A percentile compares a stretch with the other conserved stretches of the same genome.
Conservation (phyloP, 2,329 filamentous ascomycete genomes). For the Apiospora pterosperma region DNA sequence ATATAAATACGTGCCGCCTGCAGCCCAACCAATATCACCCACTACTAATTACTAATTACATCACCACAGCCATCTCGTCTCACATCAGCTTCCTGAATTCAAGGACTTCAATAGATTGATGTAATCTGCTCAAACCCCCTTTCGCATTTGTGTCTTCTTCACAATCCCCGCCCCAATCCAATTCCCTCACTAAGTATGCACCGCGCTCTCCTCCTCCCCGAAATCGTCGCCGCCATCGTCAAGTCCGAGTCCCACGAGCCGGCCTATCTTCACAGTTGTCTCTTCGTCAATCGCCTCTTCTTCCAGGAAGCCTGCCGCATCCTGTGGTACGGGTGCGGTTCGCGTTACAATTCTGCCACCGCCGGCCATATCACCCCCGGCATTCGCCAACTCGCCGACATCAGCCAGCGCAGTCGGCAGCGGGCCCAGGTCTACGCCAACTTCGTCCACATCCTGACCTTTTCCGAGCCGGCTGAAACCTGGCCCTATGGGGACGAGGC, state of each 20-base stretch:
- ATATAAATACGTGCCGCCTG: not conserved
- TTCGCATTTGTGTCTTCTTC: too few species aligned
- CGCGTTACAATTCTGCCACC: not conserved
- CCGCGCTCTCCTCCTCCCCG: not conserved
- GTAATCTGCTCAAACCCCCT: too few species aligned
- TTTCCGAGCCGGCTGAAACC: not conserved
- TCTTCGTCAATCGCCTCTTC: not conserved
- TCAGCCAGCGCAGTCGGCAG: not conserved
- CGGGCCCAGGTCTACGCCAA: not conserved
- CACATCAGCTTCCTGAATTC: too few species aligned
- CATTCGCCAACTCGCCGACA: not conserved
- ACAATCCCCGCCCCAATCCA: not conserved
- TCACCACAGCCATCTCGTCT: too few species aligned
- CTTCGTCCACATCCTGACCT: not conserved
- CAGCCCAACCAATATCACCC: too few species aligned
- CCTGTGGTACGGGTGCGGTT: not conserved
- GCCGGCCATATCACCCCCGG: not conserved
- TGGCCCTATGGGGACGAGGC: not conserved
- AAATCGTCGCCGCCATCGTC: constrained; percentile 1
- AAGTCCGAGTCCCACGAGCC: not conserved
- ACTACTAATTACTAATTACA: too few species aligned
- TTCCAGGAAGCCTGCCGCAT: not conserved
- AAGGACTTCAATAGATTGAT: too few species aligned
- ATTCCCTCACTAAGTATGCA: not conserved
- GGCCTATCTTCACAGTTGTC: not conserved